phyloP scores from a whole-genome alignment of 106 monocot genomes.

The Iris macrosiphon region DNA sequence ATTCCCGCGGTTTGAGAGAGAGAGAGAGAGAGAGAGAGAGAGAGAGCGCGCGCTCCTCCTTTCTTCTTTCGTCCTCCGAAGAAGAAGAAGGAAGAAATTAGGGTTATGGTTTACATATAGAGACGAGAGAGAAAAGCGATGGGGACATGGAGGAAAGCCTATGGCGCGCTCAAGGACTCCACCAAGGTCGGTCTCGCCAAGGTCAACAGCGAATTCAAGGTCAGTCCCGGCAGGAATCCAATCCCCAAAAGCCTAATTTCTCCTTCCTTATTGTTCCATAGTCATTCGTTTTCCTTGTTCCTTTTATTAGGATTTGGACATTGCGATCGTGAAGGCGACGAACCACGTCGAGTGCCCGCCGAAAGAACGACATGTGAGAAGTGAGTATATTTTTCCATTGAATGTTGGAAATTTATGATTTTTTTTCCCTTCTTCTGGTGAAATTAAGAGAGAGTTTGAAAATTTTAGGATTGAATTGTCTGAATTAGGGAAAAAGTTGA shows the following conservation, averaged over 20 bases:
- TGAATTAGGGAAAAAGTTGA: neutral
- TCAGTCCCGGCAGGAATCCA: no score
- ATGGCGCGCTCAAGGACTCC: slow-evolving; percentile 91
- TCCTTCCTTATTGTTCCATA: no score
- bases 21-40: no score
- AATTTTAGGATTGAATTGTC: neutral
- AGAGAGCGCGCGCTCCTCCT: no score
- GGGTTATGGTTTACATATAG: neutral
- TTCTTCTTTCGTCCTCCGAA: no score
- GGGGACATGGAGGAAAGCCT: slow-evolving; percentile 81
- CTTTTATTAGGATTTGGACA: slow-evolving; percentile 65
- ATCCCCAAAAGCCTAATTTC: no score
- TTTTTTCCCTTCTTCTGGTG: neutral
- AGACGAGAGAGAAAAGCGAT: no score
- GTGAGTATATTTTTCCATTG: slow-evolving; percentile 18
- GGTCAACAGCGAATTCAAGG: slow-evolving; percentile 99
- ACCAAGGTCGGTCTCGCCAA: slow-evolving; percentile 96
- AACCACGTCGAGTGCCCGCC: slow-evolving; percentile 59
- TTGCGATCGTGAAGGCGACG: slow-evolving; percentile 57
- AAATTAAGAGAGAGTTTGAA: neutral
- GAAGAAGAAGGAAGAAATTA: no score
- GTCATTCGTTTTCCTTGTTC: no score
- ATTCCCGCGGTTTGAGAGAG: no score
- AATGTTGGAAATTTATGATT: neutral
- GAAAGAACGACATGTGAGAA: slow-evolving; percentile 47